Conservation (phyloP, 345 rosid genomes). For the Adansonia digitata region DNA sequence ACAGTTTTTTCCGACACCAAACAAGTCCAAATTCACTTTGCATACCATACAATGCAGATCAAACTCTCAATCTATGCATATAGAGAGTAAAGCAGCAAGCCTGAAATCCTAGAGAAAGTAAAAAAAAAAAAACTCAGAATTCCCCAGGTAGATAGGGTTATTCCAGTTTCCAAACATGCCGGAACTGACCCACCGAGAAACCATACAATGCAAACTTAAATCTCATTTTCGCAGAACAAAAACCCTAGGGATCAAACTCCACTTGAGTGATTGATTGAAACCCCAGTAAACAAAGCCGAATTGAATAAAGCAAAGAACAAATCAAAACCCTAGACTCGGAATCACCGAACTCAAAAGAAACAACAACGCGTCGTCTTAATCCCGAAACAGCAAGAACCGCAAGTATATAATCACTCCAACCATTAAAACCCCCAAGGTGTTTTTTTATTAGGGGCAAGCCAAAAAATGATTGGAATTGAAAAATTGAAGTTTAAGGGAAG, state of each 20-base stretch:
- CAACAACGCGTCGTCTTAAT: no score
- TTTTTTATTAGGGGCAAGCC: constrained; percentile 29
- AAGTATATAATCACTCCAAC: constrained; percentile 31
- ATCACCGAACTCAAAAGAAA: not conserved
- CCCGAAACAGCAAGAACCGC: constrained; percentile 31
- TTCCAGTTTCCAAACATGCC: constrained; percentile 29
- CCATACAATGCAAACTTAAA: constrained; percentile 55
- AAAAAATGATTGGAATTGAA: constrained; percentile 27
- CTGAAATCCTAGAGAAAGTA: constrained; percentile 13
- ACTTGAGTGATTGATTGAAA: constrained; percentile 26
- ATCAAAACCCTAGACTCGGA: constrained; percentile 53
- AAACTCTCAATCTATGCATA: constrained; percentile 49
- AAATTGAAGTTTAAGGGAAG: constrained; percentile 38
- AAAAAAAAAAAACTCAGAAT: constrained; percentile 5
- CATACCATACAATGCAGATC: constrained; percentile 33
- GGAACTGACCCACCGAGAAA: constrained; percentile 29
- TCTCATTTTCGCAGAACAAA: constrained; percentile 51
- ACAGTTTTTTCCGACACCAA: constrained; percentile 30
- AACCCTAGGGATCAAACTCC: constrained; percentile 68
- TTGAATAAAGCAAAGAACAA: constrained; percentile 25
- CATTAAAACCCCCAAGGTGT: constrained; percentile 22
- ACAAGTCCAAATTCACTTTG: constrained; percentile 23
- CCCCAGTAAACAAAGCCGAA: constrained; percentile 21
- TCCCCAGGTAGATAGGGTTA: constrained; percentile 17
- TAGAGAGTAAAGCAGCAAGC: constrained; percentile 33